These are phyloP conservation scores for Hymenoscyphus fraxineus DNA, from an alignment of 2,329 filamentous ascomycete genomes.

Conservation along the genomic window DNA sequence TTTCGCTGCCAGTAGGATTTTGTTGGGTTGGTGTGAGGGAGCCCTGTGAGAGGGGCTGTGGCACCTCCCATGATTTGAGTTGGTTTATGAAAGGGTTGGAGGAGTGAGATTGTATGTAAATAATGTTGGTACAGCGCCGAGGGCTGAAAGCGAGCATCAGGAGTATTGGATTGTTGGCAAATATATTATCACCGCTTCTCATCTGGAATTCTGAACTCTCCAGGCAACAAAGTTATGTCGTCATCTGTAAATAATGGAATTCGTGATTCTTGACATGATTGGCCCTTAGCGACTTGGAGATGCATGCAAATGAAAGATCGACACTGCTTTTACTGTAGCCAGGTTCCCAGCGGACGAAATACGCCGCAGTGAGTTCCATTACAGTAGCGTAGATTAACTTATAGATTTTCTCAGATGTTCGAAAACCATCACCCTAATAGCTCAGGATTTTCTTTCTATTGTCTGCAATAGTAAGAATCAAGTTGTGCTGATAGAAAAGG, in stretches of 20 bases:
- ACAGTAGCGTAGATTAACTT: too few species aligned
- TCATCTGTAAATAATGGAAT: not conserved
- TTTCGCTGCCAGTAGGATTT: conserved; percentile 35
- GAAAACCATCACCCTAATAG: too few species aligned
- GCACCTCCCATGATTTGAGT: conserved; percentile 5
- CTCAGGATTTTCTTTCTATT: too few species aligned
- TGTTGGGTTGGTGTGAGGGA: conserved; percentile 32
- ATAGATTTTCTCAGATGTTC: not conserved
- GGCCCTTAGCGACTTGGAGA: not conserved
- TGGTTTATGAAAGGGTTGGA: too few species aligned
- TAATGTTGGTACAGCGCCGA: not conserved
- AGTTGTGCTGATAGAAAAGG: too few species aligned
- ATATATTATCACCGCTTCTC: not conserved
- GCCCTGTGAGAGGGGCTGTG: conserved; percentile 18
- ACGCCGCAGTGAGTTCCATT: too few species aligned
- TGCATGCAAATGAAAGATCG: not conserved
- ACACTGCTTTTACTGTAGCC: not conserved
- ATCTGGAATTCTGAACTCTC: not conserved
- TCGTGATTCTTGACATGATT: not conserved
- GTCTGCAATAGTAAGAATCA: too few species aligned
- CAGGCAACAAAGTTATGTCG: not conserved
- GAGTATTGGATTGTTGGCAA: not conserved
- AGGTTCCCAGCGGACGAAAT: not conserved
- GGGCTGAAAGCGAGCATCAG: too few species aligned
- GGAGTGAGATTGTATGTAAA: not conserved